A percentile compares a stretch with the other conserved stretches of the same genome.
Evolutionary conservation across 192 early-diverging fungal species (phyloP).

Genomic region (Gigaspora rosea): DNA sequence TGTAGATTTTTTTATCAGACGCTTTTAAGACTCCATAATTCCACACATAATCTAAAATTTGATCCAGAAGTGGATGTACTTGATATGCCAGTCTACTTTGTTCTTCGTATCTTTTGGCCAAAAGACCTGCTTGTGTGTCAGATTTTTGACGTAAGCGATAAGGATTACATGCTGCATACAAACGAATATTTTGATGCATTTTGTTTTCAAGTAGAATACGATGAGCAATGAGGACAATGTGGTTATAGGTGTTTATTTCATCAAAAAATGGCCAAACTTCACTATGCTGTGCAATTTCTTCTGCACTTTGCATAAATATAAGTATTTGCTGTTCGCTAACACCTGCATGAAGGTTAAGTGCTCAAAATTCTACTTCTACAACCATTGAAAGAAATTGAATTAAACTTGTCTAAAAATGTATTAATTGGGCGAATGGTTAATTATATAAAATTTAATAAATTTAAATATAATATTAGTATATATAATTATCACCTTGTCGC

Average conservation of each 20-base stretch:
- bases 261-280: slow-evolving; percentile 33
- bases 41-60: slow-evolving; percentile 31
- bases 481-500: background rate
- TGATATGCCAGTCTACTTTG: slow-evolving; percentile 31
- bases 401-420: slow-evolving; percentile 23
- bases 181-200: slow-evolving; percentile 27
- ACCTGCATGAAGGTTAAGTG: slow-evolving; percentile 26
- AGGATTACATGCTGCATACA: slow-evolving; percentile 33
- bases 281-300: background rate
- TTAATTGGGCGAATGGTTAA: too few relatives aligned
- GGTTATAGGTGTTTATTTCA: slow-evolving; percentile 26
- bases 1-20: slow-evolving; percentile 11
- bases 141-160: slow-evolving; percentile 22
- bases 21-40: slow-evolving; percentile 24
- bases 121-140: slow-evolving; percentile 9
- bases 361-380: slow-evolving; percentile 22
- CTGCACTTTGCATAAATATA: background rate
- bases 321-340: slow-evolving; percentile 1
- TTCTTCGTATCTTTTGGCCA: slow-evolving; percentile 1
- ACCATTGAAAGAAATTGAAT: slow-evolving; percentile 21
- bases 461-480: too few relatives aligned
- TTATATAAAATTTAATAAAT: too few relatives aligned
- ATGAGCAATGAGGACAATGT: slow-evolving; percentile 24
- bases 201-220: slow-evolving; percentile 8
- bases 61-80: slow-evolving; percentile 26